Evolutionary conservation across 768 basidiomycete species (phyloP).

Genomic region (Leccinum barrowsii): DNA sequence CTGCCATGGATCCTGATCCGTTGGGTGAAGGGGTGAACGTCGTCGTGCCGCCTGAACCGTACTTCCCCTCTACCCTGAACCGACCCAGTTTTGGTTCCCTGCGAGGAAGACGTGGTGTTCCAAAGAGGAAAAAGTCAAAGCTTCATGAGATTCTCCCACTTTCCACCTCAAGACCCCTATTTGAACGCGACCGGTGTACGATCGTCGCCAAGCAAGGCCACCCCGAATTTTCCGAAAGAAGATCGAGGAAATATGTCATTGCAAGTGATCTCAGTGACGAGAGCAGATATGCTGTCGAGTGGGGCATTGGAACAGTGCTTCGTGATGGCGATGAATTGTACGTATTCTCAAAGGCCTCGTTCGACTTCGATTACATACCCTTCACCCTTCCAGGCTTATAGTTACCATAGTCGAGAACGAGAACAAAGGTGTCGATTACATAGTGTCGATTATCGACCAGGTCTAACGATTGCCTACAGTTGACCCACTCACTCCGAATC

Average conservation of each 20-base stretch:
- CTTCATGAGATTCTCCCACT: slow-evolving; percentile 63
- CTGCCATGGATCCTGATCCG: slow-evolving; percentile 65
- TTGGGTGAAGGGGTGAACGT: slow-evolving; percentile 92
- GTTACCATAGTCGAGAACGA: slow-evolving; percentile 94
- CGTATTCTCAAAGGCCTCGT: slow-evolving; percentile 11
- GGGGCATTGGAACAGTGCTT: slow-evolving; percentile 95
- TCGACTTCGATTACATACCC: not conserved
- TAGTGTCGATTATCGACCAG: not conserved
- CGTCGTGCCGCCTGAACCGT: slow-evolving; percentile 78
- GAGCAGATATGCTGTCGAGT: slow-evolving; percentile 91
- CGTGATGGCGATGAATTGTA: slow-evolving; percentile 91
- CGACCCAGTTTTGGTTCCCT: slow-evolving; percentile 39
- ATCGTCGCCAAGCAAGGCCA: slow-evolving; percentile 86
- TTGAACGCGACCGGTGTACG: slow-evolving; percentile 90
- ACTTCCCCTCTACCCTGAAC: slow-evolving; percentile 74
- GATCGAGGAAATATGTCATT: slow-evolving; percentile 72
- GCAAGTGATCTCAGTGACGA: slow-evolving; percentile 96
- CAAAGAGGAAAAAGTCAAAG: slow-evolving; percentile 58
- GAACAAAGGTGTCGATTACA: slow-evolving; percentile 58
- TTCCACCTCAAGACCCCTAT: slow-evolving; percentile 71
- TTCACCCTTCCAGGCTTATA: slow-evolving; percentile 49
- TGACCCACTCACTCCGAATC: slow-evolving; percentile 65
- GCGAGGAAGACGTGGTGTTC: slow-evolving; percentile 31
- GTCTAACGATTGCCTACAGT: slow-evolving; percentile 37
- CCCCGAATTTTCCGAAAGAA: slow-evolving; percentile 56